Evolutionary conservation across 768 basidiomycete genomes (phyloP), one percentile per base, ranked within the genome.

Genomic region (Collybia nuda): DNA sequence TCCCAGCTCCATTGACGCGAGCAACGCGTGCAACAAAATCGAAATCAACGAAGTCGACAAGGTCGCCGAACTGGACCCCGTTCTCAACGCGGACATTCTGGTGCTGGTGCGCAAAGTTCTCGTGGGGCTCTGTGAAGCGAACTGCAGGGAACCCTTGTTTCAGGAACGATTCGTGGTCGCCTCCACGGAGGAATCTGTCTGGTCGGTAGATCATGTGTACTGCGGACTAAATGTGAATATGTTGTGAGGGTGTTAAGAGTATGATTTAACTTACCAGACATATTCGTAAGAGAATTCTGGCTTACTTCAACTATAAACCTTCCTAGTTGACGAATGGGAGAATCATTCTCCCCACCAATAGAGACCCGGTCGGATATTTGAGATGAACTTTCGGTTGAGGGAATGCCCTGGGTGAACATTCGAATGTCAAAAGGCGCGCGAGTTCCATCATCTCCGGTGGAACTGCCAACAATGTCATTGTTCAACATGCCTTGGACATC

Each of bases 401-500:
- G 79, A 28, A 82, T 73, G 6, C 79, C 79, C 40, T 76, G 71
- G 3, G 71, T 69, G 55, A 79, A 82, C 68, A 82, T 72, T 3
- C 80, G 68, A 54, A 81, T 74, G 52, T 73, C 72, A 54, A 73
- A 73, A 5, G 77, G 73, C 50, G 80, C 77, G 19, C 56, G 61
- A 15, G 69, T 67, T 2, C 76, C 74, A 37, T 78, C 73, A 54
- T 80, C 79, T 7, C 62, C 78, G 40, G 72, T 77, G 9, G 78
- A 70, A 44, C 76, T 76, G 1, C 80, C 79, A 6, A 81, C 78
- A 53, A 81, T 81, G 55, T 81, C 80, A 55, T 81, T 81, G 56
- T 80, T 73, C 47, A 80, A 64, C 80, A 80, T 80, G 18, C 78
- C 80, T 57, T 82, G 79, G 3, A 81, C 76, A 55, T 81, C 75